These are phyloP conservation scores for Venturia aucupariae DNA, from an alignment of 2,329 filamentous ascomycete species.

Conservation along the genomic window DNA sequence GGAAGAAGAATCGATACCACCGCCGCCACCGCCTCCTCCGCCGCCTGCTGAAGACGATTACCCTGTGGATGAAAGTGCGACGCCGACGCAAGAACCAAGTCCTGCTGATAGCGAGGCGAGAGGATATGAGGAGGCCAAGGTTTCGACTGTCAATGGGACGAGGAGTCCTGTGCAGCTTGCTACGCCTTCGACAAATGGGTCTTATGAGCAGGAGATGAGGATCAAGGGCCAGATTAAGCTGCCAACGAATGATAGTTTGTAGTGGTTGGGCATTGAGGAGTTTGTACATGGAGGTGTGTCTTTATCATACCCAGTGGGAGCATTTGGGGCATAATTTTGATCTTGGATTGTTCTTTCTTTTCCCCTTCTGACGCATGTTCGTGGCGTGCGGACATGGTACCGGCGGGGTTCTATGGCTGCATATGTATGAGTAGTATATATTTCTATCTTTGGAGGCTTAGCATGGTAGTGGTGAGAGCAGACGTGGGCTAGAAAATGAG, in stretches of 20 bases:
- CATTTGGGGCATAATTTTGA: background rate
- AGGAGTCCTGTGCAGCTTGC: slow-evolving; percentile 66
- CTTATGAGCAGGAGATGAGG: slow-evolving; percentile 7
- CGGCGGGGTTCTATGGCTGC: background rate
- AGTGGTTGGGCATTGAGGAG: background rate
- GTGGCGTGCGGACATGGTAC: background rate
- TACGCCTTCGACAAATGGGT: slow-evolving; percentile 14
- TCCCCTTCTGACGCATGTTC: background rate
- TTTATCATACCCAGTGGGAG: background rate
- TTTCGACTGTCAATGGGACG: slow-evolving; percentile 54
- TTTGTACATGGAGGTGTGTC: too few species aligned
- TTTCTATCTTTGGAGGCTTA: background rate
- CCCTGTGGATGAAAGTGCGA: slow-evolving; percentile 19
- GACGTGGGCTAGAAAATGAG: too few species aligned
- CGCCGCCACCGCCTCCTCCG: slow-evolving; percentile 29
- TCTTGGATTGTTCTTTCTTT: background rate
- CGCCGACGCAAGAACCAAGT: slow-evolving; percentile 23
- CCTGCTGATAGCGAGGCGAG: slow-evolving; percentile 2
- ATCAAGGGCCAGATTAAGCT: slow-evolving; percentile 1
- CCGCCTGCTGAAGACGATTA: slow-evolving; percentile 27
- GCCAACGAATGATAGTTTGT: background rate
- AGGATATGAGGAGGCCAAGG: background rate
- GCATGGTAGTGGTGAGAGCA: background rate
- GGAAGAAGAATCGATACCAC: slow-evolving; percentile 8
- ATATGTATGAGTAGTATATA: background rate